phyloP scores from a whole-genome alignment of 2,329 filamentous ascomycete species.

The Diaporthe longicolla region DNA sequence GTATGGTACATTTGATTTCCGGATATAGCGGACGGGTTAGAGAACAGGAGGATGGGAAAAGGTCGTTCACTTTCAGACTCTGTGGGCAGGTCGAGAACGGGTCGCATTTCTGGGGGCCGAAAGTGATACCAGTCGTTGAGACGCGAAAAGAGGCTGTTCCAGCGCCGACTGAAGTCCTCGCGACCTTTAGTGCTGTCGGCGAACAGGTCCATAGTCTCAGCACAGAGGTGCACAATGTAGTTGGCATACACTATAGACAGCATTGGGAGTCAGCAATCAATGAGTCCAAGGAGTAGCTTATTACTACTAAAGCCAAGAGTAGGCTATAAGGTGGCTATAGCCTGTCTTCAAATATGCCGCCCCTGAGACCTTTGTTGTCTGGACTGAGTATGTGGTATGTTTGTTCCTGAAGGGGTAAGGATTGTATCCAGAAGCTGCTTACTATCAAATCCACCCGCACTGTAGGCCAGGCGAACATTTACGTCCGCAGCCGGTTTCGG shows the following conservation, averaged over 20 bases:
- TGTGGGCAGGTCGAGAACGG: conserved; percentile 56
- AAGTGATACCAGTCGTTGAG: conserved; percentile 63
- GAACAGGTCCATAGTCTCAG: conserved; percentile 65
- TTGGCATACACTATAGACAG: conserved; percentile 63
- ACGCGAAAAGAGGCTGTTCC: conserved; percentile 64
- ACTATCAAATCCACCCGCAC: conserved; percentile 57
- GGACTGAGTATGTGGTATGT: no score
- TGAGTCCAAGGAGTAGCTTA: no score
- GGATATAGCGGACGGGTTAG: conserved; percentile 68
- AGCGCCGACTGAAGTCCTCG: conserved; percentile 58
- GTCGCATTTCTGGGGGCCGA: conserved; percentile 62
- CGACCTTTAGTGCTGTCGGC: conserved; percentile 61
- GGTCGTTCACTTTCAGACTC: conserved; percentile 52
- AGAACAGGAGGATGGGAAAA: conserved; percentile 67
- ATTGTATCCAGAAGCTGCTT: no score
- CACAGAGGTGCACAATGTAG: conserved; percentile 70
- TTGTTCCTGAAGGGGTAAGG: no score
- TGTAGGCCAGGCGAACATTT: neutral
- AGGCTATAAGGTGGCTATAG: no score
- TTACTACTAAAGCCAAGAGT: no score
- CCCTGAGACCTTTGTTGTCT: no score
- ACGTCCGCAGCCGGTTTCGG: conserved; percentile 10
- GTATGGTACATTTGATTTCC: conserved; percentile 71
- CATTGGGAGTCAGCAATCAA: no score
- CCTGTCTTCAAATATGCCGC: no score